Evolutionary conservation across 257 asterid species (phyloP).

Genomic region (Osmanthus fragrans): DNA sequence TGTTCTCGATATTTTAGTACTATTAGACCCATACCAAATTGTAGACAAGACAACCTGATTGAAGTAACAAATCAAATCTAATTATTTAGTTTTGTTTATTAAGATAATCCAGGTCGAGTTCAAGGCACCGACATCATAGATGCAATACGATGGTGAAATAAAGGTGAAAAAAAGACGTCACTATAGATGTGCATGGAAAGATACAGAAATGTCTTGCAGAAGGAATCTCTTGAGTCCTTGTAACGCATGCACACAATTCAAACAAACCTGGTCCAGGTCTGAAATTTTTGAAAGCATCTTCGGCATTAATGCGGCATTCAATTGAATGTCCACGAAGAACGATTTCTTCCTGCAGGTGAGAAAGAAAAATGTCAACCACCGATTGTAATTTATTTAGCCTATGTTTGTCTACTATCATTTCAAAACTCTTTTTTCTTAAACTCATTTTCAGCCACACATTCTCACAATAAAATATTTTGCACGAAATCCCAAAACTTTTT

Average conservation of each 20-base stretch:
- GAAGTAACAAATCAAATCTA: not conserved
- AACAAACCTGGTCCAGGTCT: slow-evolving; percentile 95
- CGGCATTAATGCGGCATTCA: slow-evolving; percentile 98
- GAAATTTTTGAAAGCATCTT: slow-evolving; percentile 98
- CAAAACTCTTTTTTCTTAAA: too few relatives aligned
- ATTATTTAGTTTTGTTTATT: not conserved
- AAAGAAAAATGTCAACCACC: slow-evolving; percentile 6
- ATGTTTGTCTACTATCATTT: too few relatives aligned
- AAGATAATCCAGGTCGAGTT: not conserved
- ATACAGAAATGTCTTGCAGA: not conserved
- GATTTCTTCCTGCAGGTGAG: slow-evolving; percentile 72
- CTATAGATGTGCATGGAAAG: not conserved
- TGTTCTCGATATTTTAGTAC: not conserved
- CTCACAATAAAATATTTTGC: too few relatives aligned
- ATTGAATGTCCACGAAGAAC: slow-evolving; percentile 92
- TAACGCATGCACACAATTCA: slow-evolving; percentile 20
- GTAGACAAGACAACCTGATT: not conserved
- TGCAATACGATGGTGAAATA: not conserved
- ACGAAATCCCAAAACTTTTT: too few relatives aligned
- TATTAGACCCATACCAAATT: not conserved
- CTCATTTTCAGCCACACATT: too few relatives aligned
- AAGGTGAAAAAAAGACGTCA: not conserved
- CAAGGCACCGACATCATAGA: not conserved
- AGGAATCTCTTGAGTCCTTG: not conserved
- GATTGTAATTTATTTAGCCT: not conserved